phyloP scores from a whole-genome alignment of 176 grass and related monocot genomes.

The Pontederia paniculata region DNA sequence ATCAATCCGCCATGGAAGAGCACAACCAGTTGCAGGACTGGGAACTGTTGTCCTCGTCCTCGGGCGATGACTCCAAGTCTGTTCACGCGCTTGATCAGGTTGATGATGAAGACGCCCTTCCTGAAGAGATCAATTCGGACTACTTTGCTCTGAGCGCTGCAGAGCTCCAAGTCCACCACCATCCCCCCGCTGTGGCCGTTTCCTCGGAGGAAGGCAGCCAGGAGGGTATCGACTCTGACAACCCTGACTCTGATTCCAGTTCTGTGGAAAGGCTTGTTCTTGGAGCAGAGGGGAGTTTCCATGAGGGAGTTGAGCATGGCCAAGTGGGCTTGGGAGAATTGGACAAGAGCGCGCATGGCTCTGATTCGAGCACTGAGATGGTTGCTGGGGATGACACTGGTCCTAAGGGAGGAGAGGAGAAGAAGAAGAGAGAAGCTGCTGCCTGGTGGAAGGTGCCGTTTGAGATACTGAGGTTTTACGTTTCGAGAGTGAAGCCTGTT shows the following conservation, averaged over 20 bases:
- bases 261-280: neutral
- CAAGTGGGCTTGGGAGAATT: neutral
- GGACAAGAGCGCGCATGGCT: neutral
- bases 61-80: neutral
- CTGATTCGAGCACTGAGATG: neutral
- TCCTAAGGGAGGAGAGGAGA: neutral
- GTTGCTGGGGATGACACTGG: neutral
- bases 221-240: constrained; percentile 29
- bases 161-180: too few relatives aligned
- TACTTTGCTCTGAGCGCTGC: constrained; percentile 19
- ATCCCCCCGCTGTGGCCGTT: neutral
- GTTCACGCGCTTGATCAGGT: neutral
- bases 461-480: constrained; percentile 11
- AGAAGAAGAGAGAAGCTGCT: neutral
- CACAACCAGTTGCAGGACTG: constrained; percentile 20
- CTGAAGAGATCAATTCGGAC: constrained; percentile 19
- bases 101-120: neutral
- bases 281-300: neutral
- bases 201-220: neutral
- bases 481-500: constrained; percentile 24
- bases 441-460: constrained; percentile 24
- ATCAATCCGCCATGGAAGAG: constrained; percentile 25
- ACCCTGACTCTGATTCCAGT: constrained; percentile 22
- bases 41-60: constrained; percentile 14
- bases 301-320: neutral